Base-by-base conservation (phyloP, 345 rosid species). In the Gossypium sturtianum region DNA sequence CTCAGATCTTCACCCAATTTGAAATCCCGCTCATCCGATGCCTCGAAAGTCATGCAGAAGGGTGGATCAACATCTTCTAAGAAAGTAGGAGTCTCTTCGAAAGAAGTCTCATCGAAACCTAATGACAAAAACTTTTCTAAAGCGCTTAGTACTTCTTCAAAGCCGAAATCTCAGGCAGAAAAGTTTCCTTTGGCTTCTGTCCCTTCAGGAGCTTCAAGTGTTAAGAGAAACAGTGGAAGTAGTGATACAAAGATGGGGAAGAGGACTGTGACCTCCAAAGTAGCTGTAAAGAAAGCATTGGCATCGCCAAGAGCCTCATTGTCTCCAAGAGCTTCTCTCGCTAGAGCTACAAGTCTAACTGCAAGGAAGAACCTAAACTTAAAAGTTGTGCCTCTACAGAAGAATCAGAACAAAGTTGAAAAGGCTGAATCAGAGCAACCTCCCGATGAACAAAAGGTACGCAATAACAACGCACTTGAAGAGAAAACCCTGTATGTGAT, bases 401-500 rank as follows among this genome's bases (percentile, higher is more conserved):
- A 83, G 84, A 85, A 73, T 62, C 77, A 70, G 72, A 80, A 75
- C 75, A 77, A 75, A 76, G 78, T 58, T 2, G 74, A 16, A 29
- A 84, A 74, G 58, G 73, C 64, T 58, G 84, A 81, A 22, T 49
- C 76, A 56, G 69, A 78, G 75, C 78, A 83, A 76, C 7, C 81
- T 45, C 57, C n/a, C 27, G 16, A 38, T 65, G 79, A 78, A 73
- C 68, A 66, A n/a, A 44, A 75, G 56, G 75, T 58, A 66, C 16
- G 70, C 54, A 48, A 64, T 16, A 52, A 54, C 69, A 84, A 82
- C 61, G 56, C 29, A 52, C 84, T 85, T 66, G 76, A 81, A 74
- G 98, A 89, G 80, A 91, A 90, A 74, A 90, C 90, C 19, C 78
- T 93, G 17, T 81, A 87, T 82, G 92, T 93, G 61, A 77, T 91